These are phyloP conservation scores for Blastomyces emzantsi DNA, from an alignment of 2,329 filamentous ascomycete genomes.

Conservation along the genomic window DNA sequence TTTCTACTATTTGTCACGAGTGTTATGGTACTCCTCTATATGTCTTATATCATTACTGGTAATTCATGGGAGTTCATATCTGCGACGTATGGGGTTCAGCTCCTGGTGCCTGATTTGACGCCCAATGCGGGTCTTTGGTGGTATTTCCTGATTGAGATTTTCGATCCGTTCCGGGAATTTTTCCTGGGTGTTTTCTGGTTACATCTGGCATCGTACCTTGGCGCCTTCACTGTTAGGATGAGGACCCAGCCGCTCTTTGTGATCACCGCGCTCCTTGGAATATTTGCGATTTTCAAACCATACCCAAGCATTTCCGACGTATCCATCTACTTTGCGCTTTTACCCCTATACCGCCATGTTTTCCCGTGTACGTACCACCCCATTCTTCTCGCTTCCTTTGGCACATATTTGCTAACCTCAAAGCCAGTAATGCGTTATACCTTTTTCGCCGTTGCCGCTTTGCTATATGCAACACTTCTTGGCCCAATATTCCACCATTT, in stretches of 20 bases:
- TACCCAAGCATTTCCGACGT: slow-evolving; percentile 91
- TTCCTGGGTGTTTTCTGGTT: slow-evolving; percentile 98
- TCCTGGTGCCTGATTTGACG: slow-evolving; percentile 83
- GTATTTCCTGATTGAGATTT: slow-evolving; percentile 99
- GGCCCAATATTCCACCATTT: slow-evolving; percentile 94
- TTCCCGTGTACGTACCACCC: slow-evolving; percentile 57
- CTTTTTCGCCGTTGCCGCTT: slow-evolving; percentile 71
- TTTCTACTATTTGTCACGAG: slow-evolving; percentile 46
- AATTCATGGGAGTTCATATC: slow-evolving; percentile 79
- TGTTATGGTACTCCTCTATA: slow-evolving; percentile 54
- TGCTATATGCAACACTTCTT: slow-evolving; percentile 80
- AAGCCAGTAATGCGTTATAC: slow-evolving; percentile 75
- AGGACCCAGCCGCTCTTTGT: slow-evolving; percentile 80
- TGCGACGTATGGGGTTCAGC: slow-evolving; percentile 86
- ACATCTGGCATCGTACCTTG: slow-evolving; percentile 82
- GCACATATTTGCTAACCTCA: slow-evolving; percentile 22
- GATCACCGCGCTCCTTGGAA: slow-evolving; percentile 71
- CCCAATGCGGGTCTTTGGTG: slow-evolving; percentile 97
- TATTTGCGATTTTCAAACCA: slow-evolving; percentile 93
- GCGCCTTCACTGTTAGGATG: slow-evolving; percentile 72
- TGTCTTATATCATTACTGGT: slow-evolving; percentile 64
- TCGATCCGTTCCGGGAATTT: slow-evolving; percentile 94
- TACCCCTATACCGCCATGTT: slow-evolving; percentile 82
- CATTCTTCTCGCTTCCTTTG: neutral
- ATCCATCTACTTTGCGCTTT: slow-evolving; percentile 70